These are phyloP conservation scores for Stachybotrys chlorohalonatus DNA, from an alignment of 2,329 filamentous ascomycete genomes.

Conservation along the genomic window DNA sequence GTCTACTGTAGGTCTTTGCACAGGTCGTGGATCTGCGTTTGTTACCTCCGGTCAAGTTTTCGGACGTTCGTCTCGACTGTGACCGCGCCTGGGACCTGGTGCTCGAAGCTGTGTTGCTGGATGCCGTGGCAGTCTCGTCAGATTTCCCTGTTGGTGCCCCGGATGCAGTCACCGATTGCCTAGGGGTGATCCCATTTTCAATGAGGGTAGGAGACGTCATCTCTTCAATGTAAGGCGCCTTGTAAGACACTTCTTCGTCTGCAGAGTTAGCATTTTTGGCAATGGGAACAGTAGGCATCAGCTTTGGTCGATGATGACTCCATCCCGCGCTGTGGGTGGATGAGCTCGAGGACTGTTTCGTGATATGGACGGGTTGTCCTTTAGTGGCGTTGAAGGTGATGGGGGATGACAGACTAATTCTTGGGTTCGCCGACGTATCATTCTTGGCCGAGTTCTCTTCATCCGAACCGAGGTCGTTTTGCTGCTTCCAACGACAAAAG, in stretches of 20 bases:
- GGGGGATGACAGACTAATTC: neutral
- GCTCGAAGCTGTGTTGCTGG: too few species aligned
- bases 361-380: neutral
- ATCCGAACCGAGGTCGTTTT: neutral
- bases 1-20: neutral
- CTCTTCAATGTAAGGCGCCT: slow-evolving; percentile 17
- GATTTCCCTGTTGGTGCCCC: neutral
- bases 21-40: neutral
- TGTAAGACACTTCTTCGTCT: slow-evolving; percentile 3
- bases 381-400: neutral
- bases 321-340: neutral
- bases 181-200: neutral
- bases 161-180: too few species aligned
- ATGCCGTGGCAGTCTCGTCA: neutral
- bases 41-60: neutral
- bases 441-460: neutral
- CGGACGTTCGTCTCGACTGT: neutral
- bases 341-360: neutral
- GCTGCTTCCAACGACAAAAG: neutral
- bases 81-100: too few species aligned
- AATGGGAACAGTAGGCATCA: neutral
- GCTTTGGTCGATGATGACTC: neutral
- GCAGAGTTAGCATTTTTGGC: neutral
- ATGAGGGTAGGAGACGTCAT: slow-evolving; percentile 2
- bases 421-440: neutral